Evolutionary conservation across 164 flowering plant genomes (phyloP).

Genomic region (Nymphaea thermarum): DNA sequence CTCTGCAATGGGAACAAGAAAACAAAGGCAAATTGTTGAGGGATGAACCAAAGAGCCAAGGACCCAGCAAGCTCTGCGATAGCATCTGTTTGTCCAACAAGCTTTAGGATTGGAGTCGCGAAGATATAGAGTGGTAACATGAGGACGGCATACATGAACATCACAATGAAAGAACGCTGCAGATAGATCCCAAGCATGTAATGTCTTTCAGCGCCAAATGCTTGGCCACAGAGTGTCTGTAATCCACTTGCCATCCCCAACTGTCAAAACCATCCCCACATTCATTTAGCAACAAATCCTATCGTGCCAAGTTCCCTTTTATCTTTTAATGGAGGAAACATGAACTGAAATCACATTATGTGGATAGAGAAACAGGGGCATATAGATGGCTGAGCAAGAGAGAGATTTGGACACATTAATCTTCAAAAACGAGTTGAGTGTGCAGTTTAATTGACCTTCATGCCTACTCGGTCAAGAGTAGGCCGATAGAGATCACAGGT

Average conservation of each 20-base stretch:
- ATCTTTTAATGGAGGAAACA: too few species aligned
- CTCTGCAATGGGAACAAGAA: constrained; percentile 27
- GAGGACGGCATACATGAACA: constrained; percentile 19
- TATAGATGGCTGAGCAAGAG: too few species aligned
- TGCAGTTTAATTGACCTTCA: too few species aligned
- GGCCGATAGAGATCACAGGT: too few species aligned
- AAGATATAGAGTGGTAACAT: constrained; percentile 30
- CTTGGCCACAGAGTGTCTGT: constrained; percentile 49
- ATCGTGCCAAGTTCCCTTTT: too few species aligned
- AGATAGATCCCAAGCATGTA: constrained; percentile 41
- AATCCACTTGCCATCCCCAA: constrained; percentile 56
- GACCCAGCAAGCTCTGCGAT: constrained; percentile 34
- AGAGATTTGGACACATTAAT: too few species aligned
- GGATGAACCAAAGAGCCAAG: constrained; percentile 26
- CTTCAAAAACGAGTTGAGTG: too few species aligned
- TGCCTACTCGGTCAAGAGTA: too few species aligned
- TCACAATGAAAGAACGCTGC: constrained; percentile 41
- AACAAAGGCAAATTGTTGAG: constrained; percentile 22
- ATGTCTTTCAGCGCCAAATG: constrained; percentile 34
- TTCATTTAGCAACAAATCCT: too few species aligned
- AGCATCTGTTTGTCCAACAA: constrained; percentile 21
- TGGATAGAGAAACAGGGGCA: too few species aligned
- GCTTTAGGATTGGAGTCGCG: constrained; percentile 29
- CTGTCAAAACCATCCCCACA: constrained; percentile 9
- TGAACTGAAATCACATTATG: too few species aligned